Conservation (phyloP, 192 early-diverging fungal species). For the Radiomyces spectabilis region DNA sequence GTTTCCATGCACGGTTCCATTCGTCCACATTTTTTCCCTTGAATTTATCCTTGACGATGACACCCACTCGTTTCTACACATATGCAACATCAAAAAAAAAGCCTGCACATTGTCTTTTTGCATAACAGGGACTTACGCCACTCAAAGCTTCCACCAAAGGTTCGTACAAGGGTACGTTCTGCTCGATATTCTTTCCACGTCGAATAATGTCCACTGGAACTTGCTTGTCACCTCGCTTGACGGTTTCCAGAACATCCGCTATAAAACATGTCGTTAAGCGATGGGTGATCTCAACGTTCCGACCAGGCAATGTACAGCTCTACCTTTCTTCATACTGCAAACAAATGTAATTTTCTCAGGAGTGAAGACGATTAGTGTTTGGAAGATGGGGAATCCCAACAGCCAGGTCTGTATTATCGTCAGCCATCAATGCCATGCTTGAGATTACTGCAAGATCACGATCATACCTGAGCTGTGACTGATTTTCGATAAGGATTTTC, state of each 20-base stretch:
- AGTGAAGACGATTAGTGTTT: constrained; percentile 76
- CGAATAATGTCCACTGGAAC: constrained; percentile 72
- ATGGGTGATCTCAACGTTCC: too few relatives aligned
- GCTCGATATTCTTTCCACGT: constrained; percentile 66
- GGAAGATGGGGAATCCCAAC: constrained; percentile 85
- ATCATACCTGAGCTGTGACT: constrained; percentile 60
- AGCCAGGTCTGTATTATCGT: constrained; percentile 83
- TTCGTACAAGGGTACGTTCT: constrained; percentile 61
- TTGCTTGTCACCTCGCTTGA: constrained; percentile 49
- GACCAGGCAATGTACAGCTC: not conserved
- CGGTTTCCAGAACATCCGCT: constrained; percentile 55
- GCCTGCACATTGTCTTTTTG: not conserved
- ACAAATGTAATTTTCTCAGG: constrained; percentile 70
- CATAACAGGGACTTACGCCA: constrained; percentile 20
- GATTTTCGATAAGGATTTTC: constrained; percentile 70
- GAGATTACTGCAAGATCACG: too few relatives aligned
- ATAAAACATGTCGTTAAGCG: too few relatives aligned
- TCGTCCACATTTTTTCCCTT: constrained; percentile 71
- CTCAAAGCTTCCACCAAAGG: constrained; percentile 46
- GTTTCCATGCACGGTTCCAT: constrained; percentile 64
- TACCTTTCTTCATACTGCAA: constrained; percentile 77
- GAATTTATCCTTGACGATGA: constrained; percentile 69
- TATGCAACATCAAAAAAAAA: not conserved
- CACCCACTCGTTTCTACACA: constrained; percentile 59
- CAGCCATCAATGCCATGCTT: too few relatives aligned